phyloP scores from a whole-genome alignment of 1,284 basidiomycete species.

The Thelephora terrestris region DNA sequence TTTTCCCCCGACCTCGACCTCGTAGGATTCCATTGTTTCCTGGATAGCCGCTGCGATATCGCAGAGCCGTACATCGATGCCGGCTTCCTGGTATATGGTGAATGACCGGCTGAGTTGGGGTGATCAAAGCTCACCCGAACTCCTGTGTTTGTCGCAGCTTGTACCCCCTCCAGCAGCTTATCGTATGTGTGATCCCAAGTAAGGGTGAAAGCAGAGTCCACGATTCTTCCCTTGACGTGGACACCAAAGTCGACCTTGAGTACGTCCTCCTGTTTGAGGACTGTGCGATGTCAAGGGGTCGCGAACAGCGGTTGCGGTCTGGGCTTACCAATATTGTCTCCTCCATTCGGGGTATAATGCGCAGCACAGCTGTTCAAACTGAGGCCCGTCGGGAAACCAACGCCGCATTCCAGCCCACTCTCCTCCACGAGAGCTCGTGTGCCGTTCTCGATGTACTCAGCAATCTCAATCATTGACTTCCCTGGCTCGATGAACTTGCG shows the following conservation, averaged over 20 bases:
- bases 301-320: conserved; percentile 5
- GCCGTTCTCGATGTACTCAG: conserved; percentile 87
- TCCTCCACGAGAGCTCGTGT: conserved; percentile 88
- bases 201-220: conserved; percentile 95
- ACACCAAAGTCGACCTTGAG: conserved; percentile 98
- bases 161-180: conserved; percentile 83
- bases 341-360: conserved; percentile 95
- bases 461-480: conserved; percentile 93
- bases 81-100: conserved; percentile 63
- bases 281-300: conserved; percentile 28
- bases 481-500: conserved; percentile 84
- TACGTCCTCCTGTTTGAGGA: conserved; percentile 78
- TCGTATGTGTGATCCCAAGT: conserved; percentile 87
- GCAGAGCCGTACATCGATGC: conserved; percentile 91
- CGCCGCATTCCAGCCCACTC: conserved; percentile 75
- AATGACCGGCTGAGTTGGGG: not conserved
- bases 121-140: conserved; percentile 45
- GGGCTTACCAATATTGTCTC: conserved; percentile 72
- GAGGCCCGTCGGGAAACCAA: conserved; percentile 97
- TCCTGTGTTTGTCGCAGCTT: conserved; percentile 89
- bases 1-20: conserved; percentile 87
- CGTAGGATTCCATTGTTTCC: conserved; percentile 99
- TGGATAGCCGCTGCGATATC: conserved; percentile 92
- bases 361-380: conserved; percentile 94
- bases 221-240: conserved; percentile 90